Evolutionary conservation across 1,284 basidiomycete genomes (phyloP), one percentile per base, ranked within the genome.

Genomic region (Waitea zeae): DNA sequence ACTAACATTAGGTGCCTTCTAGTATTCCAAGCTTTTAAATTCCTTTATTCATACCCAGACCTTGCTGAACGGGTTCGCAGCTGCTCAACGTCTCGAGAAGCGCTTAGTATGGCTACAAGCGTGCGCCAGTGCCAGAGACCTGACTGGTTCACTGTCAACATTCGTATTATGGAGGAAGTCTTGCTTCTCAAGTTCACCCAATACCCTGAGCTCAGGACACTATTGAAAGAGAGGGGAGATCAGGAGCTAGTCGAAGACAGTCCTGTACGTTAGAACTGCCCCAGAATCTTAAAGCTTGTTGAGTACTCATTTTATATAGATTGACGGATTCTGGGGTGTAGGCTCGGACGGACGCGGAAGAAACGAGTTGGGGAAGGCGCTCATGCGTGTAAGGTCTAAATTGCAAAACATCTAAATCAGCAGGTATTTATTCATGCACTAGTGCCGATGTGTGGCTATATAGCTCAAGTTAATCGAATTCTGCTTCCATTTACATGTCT

Each of bases 301-400:
- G n/a, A n/a, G n/a, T n/a, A n/a, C n/a, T n/a, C n/a, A n/a, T n/a
- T n/a, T n/a, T 35, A 33, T 34, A 72, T 45, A 71, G 39, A 70
- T 70, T 43, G 74, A 79, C 46, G 57, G 68, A 24, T 78, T 77
- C 48, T 79, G 75, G 76, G 77, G 76, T 15, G 50, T 67, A 38
- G 76, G 75, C 12, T 52, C 57, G 28, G 69, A 78, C 49, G 53
- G 61, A 12, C 53, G 57, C 42, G 77, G 75, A 15, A 61, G 67
- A 28, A 79, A 79, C 41, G 73, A 79, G 49, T 62, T 79, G n/a
- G 76, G 76, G 17, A 76, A 73, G 46, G 71, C 70, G 12, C 56
- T 78, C 22, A 26, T 26, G 22, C 22, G 22, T n/a, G n/a, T n/a
- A n/a, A n/a, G n/a, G n/a, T n/a, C n/a, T n/a, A n/a, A n/a, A n/a